Evolutionary conservation across 2,329 filamentous ascomycete species (phyloP).

Genomic region (Boeremia exigua): DNA sequence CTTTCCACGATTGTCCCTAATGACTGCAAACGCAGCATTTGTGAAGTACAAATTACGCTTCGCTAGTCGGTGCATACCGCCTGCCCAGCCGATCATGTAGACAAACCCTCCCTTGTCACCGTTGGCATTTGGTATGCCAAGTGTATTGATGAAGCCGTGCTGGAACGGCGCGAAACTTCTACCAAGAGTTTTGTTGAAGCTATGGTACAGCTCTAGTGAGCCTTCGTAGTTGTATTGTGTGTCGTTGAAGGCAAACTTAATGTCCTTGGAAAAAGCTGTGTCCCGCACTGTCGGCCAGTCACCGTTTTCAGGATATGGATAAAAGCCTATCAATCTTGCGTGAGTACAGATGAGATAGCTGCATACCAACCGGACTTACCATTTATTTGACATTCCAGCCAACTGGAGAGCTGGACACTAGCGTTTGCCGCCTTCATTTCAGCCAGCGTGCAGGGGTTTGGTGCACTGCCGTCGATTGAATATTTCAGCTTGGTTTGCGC

Average conservation of each 20-base stretch:
- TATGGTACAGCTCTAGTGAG: slow-evolving; percentile 34
- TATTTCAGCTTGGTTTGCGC: neutral
- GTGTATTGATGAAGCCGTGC: slow-evolving; percentile 37
- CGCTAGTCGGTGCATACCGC: slow-evolving; percentile 29
- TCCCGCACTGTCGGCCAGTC: slow-evolving; percentile 35
- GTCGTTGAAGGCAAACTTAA: slow-evolving; percentile 43
- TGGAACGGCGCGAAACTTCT: slow-evolving; percentile 35
- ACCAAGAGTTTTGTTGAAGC: slow-evolving; percentile 37
- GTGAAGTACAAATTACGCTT: slow-evolving; percentile 37
- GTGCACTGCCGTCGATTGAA: neutral
- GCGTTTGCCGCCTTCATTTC: slow-evolving; percentile 32
- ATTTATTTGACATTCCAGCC: slow-evolving; percentile 43
- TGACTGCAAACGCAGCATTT: slow-evolving; percentile 40
- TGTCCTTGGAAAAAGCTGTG: slow-evolving; percentile 30
- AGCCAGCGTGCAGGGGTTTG: slow-evolving; percentile 33
- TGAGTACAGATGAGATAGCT: neutral
- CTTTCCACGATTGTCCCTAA: slow-evolving; percentile 30
- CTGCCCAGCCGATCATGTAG: slow-evolving; percentile 43
- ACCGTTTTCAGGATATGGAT: slow-evolving; percentile 40
- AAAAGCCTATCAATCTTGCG: slow-evolving; percentile 29
- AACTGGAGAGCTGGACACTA: slow-evolving; percentile 37
- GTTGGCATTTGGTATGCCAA: slow-evolving; percentile 38
- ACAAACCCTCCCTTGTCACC: slow-evolving; percentile 43
- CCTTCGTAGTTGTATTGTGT: slow-evolving; percentile 40
- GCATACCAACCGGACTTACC: slow-evolving; percentile 15